Percentiles rank a stretch among this genome's conserved stretches.
These are phyloP conservation scores for Gonapodya prolifera DNA, from an alignment of 192 early-diverging fungal genomes.

Conservation along the genomic window DNA sequence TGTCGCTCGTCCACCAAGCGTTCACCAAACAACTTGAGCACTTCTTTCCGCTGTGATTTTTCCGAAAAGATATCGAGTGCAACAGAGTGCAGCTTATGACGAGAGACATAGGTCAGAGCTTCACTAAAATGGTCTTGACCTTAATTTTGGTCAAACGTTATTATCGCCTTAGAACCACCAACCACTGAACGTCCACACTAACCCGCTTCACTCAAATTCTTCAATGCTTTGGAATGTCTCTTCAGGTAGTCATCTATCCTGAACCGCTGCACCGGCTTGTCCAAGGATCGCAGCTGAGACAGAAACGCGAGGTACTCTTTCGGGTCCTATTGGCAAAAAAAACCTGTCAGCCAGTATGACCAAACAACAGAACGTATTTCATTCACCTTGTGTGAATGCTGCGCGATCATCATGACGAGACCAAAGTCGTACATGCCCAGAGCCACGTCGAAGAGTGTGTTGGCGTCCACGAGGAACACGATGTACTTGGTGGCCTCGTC, in stretches of 20 bases:
- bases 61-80: conserved; percentile 50
- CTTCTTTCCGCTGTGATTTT: conserved; percentile 11
- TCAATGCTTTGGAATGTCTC: conserved; percentile 51
- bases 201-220: conserved; percentile 46
- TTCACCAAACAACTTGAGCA: conserved; percentile 48
- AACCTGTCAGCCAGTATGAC: not conserved
- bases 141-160: not conserved
- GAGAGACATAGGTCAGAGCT: conserved; percentile 41
- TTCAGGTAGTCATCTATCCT: conserved; percentile 77
- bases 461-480: conserved; percentile 82
- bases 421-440: conserved; percentile 89
- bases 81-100: conserved; percentile 48
- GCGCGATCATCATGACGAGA: conserved; percentile 88
- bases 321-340: conserved; percentile 50
- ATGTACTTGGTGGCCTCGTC: conserved; percentile 82
- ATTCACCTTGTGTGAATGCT: conserved; percentile 77
- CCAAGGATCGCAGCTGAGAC: conserved; percentile 60
- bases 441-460: conserved; percentile 79
- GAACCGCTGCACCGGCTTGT: conserved; percentile 68
- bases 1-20: conserved; percentile 34
- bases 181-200: not conserved
- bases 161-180: conserved; percentile 11
- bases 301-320: conserved; percentile 88
- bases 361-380: not conserved
- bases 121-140: conserved; percentile 42